phyloP scores from a whole-genome alignment of 257 asterid genomes.

The Solanum tarijense region DNA sequence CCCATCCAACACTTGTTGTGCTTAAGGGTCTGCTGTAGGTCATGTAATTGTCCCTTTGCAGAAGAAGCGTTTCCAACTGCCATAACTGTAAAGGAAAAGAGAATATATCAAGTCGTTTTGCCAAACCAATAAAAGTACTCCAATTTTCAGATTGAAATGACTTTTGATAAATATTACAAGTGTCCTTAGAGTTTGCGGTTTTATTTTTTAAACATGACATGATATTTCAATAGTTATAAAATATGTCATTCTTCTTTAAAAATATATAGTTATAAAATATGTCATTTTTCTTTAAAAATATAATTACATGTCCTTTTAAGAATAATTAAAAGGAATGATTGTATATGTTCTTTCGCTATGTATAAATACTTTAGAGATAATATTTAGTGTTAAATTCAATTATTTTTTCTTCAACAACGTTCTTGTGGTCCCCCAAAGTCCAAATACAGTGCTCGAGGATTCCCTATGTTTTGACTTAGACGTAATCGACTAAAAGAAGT shows the following conservation, averaged over 20 bases:
- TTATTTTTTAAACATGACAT: neutral
- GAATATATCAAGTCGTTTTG: neutral
- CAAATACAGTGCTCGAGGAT: neutral
- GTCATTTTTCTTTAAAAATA: neutral
- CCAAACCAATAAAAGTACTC: neutral
- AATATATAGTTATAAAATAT: too few species aligned
- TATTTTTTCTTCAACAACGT: neutral
- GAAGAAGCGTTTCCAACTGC: conserved; percentile 83
- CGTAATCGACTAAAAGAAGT: neutral
- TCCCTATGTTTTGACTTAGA: neutral
- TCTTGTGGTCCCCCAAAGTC: neutral
- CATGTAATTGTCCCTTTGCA: conserved; percentile 76
- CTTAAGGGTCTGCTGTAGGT: conserved; percentile 80
- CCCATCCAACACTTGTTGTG: conserved; percentile 60
- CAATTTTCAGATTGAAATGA: neutral
- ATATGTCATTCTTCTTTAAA: neutral
- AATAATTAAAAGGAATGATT: neutral
- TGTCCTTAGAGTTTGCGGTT: neutral
- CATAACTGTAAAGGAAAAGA: conserved; percentile 46
- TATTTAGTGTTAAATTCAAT: neutral
- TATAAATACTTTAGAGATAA: neutral
- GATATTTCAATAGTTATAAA: neutral
- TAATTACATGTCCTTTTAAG: neutral
- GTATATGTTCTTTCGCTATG: neutral
- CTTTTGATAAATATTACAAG: neutral